Evolutionary conservation across 2,329 filamentous ascomycete genomes (phyloP), one percentile per base, ranked within the genome.

Genomic region (Chalaropsis ovoidea): DNA sequence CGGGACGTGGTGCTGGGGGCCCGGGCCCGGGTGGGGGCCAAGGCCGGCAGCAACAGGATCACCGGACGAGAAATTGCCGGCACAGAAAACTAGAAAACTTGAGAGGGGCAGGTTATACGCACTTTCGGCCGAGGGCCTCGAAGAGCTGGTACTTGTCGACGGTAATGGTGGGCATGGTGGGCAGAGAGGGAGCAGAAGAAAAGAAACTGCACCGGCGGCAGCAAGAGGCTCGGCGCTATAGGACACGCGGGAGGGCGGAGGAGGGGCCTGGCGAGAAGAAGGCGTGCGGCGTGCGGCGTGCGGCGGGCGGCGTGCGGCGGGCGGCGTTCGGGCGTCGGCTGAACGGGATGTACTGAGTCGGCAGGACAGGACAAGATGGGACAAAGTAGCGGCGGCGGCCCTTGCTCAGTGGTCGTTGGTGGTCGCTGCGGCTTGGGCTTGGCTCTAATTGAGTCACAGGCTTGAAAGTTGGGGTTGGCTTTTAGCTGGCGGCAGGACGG

Each of bases 111-210:
- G 60, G 27, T 35, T 64, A 70, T 69, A 73, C 77, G 71, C 76
- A 96, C 84, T 94, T 86, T 78, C 87, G 86, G 74, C 91, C 93
- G 68, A 99, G 84, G 75, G 89, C 91, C 79, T 95, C 86, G 82
- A 89, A 97, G 74, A 99, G 89, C 74, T 87, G 90, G 73, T 91
- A 92, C 81, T 97, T 99, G 81, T 97, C 89, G 72, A 97, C 92
- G 71, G 87, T 83, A 72, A 99, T 96, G 75, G 94, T 99, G 78
- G 94, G 94, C 94, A 96, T 96, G 70, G 67, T 76, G 74, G 74
- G 70, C 72, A 39, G 17, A 27, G 47, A 24, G 35, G 19, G 24
- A 31, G 60, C 47, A 17, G 27, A 7, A 35, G 52, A 54, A 54
- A 11, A 63, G 27, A 7, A 60, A 39, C 24, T 11, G 52, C 52